Conservation (phyloP, 2,329 filamentous ascomycete species). For the Orbilia oligospora region DNA sequence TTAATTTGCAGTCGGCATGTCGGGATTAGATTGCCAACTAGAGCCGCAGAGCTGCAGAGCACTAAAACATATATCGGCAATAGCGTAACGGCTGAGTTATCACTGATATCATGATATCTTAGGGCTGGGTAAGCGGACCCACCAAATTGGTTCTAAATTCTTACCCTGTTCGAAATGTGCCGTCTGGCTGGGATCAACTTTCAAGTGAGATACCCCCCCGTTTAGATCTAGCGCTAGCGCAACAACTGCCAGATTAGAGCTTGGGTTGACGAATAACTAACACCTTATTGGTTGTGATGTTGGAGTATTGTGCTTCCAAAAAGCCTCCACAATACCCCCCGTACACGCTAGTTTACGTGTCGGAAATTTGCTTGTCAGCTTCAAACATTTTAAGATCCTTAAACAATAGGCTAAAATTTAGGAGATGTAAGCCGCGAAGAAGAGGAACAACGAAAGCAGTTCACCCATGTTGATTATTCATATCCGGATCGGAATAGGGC, state of each 20-base stretch:
- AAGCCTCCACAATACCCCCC: neutral
- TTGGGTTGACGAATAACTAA: neutral
- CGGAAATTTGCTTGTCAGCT: slow-evolving; percentile 8
- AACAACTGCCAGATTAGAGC: slow-evolving; percentile 8
- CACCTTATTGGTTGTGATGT: neutral
- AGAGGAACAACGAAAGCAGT: neutral
- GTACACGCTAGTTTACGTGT: neutral
- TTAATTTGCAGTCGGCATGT: too few species aligned
- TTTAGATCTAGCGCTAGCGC: neutral
- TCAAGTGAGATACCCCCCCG: neutral
- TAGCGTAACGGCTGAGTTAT: too few species aligned
- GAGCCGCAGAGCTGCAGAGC: too few species aligned
- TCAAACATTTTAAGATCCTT: neutral
- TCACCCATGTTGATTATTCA: neutral
- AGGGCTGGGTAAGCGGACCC: too few species aligned
- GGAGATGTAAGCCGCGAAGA: neutral
- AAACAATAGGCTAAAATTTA: slow-evolving; percentile 11
- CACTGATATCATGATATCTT: too few species aligned
- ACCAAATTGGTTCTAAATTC: too few species aligned
- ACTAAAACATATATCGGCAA: too few species aligned
- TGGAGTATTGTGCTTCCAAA: neutral
- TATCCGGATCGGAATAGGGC: neutral
- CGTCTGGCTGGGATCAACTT: too few species aligned
- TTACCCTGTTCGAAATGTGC: too few species aligned
- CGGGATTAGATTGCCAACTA: too few species aligned